Conservation (phyloP, 2,329 filamentous ascomycete genomes). For the Ceratocystis variospora region DNA sequence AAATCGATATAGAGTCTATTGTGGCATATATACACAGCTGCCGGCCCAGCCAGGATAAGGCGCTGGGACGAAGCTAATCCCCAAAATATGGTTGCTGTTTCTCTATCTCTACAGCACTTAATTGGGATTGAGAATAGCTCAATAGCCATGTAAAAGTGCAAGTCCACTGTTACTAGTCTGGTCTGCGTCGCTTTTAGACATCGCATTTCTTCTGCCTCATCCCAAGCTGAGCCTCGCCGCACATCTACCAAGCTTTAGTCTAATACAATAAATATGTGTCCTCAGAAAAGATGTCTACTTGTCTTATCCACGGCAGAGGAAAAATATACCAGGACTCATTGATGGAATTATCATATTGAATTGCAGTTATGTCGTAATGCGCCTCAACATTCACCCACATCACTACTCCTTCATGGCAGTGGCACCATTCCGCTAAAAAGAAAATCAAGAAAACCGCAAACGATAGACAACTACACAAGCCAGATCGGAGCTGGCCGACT, state of each 20-base stretch:
- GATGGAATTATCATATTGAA: constrained; percentile 5
- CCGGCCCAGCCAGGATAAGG: background rate
- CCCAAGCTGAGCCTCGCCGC: background rate
- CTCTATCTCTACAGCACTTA: background rate
- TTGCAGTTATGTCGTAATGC: constrained; percentile 1
- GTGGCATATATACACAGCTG: background rate
- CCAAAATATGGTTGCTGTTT: background rate
- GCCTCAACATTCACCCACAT: background rate
- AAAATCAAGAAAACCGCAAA: background rate
- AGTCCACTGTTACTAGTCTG: background rate
- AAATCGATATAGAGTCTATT: background rate
- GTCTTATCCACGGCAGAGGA: background rate
- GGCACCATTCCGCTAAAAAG: constrained; percentile 6
- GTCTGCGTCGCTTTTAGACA: background rate
- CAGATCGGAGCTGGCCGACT: background rate
- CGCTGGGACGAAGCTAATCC: background rate
- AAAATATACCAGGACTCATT: background rate
- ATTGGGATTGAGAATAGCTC: background rate
- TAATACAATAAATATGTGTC: background rate
- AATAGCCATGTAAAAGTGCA: background rate
- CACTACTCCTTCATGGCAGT: background rate
- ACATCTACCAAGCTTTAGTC: background rate
- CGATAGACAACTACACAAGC: background rate
- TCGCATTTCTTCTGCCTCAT: background rate
- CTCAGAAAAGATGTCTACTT: background rate